Evolutionary conservation across 768 basidiomycete genomes (phyloP).

Genomic region (Collybiopsis confluens): DNA sequence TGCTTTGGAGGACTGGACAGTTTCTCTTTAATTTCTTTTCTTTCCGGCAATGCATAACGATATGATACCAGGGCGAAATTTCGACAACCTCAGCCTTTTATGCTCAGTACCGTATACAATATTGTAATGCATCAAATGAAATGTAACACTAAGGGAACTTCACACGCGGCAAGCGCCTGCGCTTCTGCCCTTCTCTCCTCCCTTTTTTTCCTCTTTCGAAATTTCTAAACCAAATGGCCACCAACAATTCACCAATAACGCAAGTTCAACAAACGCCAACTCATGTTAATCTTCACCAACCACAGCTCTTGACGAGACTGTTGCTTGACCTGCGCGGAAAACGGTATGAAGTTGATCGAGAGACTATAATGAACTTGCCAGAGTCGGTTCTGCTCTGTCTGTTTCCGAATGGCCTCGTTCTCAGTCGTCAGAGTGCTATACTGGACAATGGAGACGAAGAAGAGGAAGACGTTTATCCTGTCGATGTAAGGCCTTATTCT

Average conservation of each 20-base stretch:
- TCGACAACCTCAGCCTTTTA: no score
- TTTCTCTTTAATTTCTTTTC: not conserved
- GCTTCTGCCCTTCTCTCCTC: not conserved
- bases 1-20: not conserved
- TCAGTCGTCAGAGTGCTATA: constrained; percentile 80
- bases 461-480: constrained; percentile 91
- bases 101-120: constrained; percentile 9
- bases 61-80: constrained; percentile 15
- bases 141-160: not conserved
- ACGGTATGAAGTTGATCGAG: constrained; percentile 92
- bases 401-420: constrained; percentile 94
- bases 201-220: no score
- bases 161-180: not conserved
- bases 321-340: constrained; percentile 88
- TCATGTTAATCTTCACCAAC: constrained; percentile 65
- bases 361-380: constrained; percentile 97
- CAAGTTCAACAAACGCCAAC: constrained; percentile 62
- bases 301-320: constrained; percentile 83
- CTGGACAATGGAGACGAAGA: constrained; percentile 74
- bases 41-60: not conserved
- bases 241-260: constrained; percentile 47
- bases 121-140: constrained; percentile 11
- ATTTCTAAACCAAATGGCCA: no score
- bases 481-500: constrained; percentile 61
- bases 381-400: constrained; percentile 95